Percentiles rank a stretch among this genome's conserved stretches.
phyloP scores from a whole-genome alignment of 1,139 yeast genomes.

The Kurtzmaniella quercitrusa region DNA sequence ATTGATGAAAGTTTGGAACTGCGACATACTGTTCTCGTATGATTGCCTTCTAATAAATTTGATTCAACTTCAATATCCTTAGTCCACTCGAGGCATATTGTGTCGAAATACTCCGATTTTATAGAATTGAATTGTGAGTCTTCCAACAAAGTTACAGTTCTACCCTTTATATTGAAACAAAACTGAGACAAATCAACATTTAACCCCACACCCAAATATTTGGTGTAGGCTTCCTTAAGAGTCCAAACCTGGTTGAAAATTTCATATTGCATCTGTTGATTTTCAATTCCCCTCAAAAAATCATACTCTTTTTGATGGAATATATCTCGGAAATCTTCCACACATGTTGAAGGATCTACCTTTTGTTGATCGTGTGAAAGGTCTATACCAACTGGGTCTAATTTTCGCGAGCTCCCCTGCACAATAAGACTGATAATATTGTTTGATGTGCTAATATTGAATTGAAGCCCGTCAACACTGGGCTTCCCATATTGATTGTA shows the following conservation, averaged over 20 bases:
- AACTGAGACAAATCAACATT: slow-evolving; percentile 44
- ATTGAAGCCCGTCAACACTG: slow-evolving; percentile 19
- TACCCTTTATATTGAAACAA: slow-evolving; percentile 9
- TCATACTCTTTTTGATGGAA: slow-evolving; percentile 41
- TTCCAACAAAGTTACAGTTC: background rate
- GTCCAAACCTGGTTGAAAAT: slow-evolving; percentile 64
- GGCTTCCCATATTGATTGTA: slow-evolving; percentile 40
- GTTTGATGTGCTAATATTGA: slow-evolving; percentile 57
- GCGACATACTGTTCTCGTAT: slow-evolving; percentile 1
- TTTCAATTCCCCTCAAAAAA: slow-evolving; percentile 19
- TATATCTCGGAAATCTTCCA: slow-evolving; percentile 46
- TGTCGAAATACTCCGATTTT: background rate
- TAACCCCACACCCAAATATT: slow-evolving; percentile 59
- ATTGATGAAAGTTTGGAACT: slow-evolving; percentile 1
- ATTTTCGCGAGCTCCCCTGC: slow-evolving; percentile 13
- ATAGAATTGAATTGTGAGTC: background rate
- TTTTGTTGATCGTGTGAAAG: slow-evolving; percentile 53
- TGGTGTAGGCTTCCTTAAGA: slow-evolving; percentile 66
- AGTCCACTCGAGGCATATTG: slow-evolving; percentile 5
- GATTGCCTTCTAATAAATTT: background rate
- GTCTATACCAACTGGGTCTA: slow-evolving; percentile 53
- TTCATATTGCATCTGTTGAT: slow-evolving; percentile 18
- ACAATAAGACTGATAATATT: slow-evolving; percentile 45
- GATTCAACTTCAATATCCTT: slow-evolving; percentile 1
- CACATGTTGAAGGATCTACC: slow-evolving; percentile 26